Conservation (phyloP, 2,329 filamentous ascomycete genomes). For the Bipolaris bicolor region DNA sequence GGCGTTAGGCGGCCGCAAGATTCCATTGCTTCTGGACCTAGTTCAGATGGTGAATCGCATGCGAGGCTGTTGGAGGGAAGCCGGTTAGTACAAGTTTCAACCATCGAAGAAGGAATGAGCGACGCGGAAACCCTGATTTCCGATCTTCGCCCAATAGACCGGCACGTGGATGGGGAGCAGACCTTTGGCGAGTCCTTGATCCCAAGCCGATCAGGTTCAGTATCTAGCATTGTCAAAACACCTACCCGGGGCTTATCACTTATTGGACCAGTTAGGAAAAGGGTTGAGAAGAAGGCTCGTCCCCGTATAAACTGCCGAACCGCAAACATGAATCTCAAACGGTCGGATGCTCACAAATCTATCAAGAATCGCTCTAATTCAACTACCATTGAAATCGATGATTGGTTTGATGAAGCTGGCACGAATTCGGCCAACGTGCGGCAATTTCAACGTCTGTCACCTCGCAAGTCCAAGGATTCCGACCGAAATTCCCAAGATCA, state of each 20-base stretch:
- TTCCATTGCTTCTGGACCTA: not conserved
- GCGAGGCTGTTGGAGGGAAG: not conserved
- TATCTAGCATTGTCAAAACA: constrained; percentile 38
- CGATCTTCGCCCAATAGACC: constrained; percentile 26
- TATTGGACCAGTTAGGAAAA: constrained; percentile 31
- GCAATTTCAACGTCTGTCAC: constrained; percentile 1
- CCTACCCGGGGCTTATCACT: constrained; percentile 39
- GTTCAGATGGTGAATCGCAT: not conserved
- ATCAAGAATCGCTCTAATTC: constrained; percentile 23
- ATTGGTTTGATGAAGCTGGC: not conserved
- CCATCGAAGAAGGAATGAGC: constrained; percentile 35
- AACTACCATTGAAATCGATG: not conserved
- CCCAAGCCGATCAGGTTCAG: constrained; percentile 25
- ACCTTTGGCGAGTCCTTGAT: constrained; percentile 27
- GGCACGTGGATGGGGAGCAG: constrained; percentile 26
- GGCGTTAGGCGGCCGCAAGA: constrained; percentile 16
- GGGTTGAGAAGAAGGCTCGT: constrained; percentile 27
- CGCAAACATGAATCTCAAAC: constrained; percentile 21
- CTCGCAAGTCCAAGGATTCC: not conserved
- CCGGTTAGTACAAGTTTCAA: constrained; percentile 14
- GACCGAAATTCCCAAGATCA: constrained; percentile 5
- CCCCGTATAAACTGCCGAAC: constrained; percentile 18
- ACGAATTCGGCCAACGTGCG: constrained; percentile 2
- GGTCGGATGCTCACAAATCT: constrained; percentile 37
- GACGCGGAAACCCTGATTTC: constrained; percentile 39